Evolutionary conservation across 208 protist species (phyloP).

Genomic region (Plasmodiophora brassicae): DNA sequence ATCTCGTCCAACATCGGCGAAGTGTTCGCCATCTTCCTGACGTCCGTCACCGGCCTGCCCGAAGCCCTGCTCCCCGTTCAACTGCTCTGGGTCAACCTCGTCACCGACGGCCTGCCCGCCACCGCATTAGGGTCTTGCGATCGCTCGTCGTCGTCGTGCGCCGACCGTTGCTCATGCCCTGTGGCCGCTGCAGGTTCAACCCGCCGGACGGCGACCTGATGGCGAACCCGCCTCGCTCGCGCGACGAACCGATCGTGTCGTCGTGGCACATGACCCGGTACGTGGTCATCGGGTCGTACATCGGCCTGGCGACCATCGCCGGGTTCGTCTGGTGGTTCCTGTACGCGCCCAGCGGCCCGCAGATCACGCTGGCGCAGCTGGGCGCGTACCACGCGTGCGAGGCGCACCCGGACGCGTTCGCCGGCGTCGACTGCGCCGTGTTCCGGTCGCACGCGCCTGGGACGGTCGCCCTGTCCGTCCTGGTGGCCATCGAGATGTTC

Average conservation of each 20-base stretch:
- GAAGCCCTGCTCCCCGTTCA: constrained; percentile 72
- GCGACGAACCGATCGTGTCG: constrained; percentile 47
- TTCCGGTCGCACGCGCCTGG: constrained; percentile 51
- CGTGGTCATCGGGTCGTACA: constrained; percentile 47
- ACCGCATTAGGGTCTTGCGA: constrained; percentile 35
- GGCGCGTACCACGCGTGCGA: not conserved
- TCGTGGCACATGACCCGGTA: constrained; percentile 20
- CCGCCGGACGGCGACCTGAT: constrained; percentile 60
- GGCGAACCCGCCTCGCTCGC: constrained; percentile 52
- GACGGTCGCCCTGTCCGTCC: constrained; percentile 77
- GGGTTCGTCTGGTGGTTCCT: constrained; percentile 52
- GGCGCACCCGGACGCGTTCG: not conserved
- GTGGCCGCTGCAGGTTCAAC: no score
- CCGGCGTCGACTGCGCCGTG: not conserved
- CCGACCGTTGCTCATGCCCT: no score
- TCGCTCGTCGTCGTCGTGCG: no score
- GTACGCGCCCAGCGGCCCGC: not conserved
- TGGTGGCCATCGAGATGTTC: constrained; percentile 83
- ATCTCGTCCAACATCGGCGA: constrained; percentile 90
- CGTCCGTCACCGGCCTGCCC: constrained; percentile 71
- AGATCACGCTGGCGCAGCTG: constrained; percentile 38
- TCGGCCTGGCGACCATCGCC: constrained; percentile 55
- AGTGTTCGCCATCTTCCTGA: constrained; percentile 65
- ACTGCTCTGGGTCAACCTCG: constrained; percentile 45
- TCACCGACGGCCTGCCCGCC: constrained; percentile 40